Conservation (phyloP, 2,329 filamentous ascomycete genomes). For the Sporothrix protearum region DNA sequence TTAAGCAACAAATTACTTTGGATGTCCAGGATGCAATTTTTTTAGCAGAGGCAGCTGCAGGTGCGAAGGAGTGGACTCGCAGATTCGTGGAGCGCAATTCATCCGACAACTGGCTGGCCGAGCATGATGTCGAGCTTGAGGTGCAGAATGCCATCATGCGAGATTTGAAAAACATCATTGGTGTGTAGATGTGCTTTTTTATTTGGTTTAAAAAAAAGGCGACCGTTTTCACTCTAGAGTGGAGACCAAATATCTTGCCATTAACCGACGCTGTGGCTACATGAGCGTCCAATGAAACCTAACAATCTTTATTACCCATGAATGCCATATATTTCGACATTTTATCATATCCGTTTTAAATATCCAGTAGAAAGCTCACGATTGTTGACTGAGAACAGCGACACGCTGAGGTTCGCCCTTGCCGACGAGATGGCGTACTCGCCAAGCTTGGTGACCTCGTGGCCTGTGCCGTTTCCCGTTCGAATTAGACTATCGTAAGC, state of each 20-base stretch:
- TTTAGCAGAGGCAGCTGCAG: neutral
- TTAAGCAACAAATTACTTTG: slow-evolving; percentile 1
- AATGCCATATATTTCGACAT: neutral
- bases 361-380: neutral
- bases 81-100: slow-evolving; percentile 9
- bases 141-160: slow-evolving; percentile 16
- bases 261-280: no score
- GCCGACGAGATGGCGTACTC: neutral
- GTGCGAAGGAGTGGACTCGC: slow-evolving; percentile 15
- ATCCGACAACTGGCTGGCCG: slow-evolving; percentile 9
- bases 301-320: neutral
- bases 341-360: neutral
- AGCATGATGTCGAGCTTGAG: slow-evolving; percentile 22
- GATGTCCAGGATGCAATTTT: neutral
- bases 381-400: neutral
- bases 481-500: neutral
- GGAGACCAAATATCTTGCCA: neutral
- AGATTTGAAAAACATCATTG: neutral
- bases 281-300: neutral
- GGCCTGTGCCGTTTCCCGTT: slow-evolving; percentile 1
- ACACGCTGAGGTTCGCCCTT: neutral
- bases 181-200: no score
- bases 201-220: no score
- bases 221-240: no score
- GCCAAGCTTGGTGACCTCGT: neutral